Conservation (phyloP, 495 filamentous ascomycete genomes). For the Choiromyces venosus region DNA sequence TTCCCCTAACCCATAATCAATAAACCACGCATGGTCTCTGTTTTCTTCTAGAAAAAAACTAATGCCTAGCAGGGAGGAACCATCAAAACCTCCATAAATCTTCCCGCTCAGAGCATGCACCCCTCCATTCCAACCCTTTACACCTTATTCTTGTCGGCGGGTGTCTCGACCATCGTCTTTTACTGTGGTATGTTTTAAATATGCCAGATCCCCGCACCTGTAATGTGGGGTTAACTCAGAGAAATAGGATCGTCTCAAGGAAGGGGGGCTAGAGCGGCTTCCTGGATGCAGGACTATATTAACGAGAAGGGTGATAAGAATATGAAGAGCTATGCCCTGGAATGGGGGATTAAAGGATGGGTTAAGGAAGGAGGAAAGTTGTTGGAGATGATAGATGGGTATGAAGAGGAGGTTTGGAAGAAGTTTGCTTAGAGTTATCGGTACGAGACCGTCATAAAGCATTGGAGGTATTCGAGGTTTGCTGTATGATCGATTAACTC, state of each 20-base stretch:
- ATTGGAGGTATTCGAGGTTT: background rate
- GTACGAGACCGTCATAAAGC: background rate
- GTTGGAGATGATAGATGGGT: conserved; percentile 55
- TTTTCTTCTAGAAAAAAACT: conserved; percentile 1
- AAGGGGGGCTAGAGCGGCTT: conserved; percentile 57
- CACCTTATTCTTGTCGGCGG: conserved; percentile 49
- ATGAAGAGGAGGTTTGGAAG: conserved; percentile 52
- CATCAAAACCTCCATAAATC: conserved; percentile 62
- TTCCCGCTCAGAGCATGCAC: conserved; percentile 63
- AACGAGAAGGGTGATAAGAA: conserved; percentile 44
- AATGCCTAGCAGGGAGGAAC: conserved; percentile 55
- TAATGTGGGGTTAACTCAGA: background rate
- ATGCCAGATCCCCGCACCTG: background rate
- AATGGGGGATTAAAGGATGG: conserved; percentile 63
- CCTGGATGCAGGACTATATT: conserved; percentile 64
- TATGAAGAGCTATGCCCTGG: conserved; percentile 55
- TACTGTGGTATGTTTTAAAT: conserved; percentile 57
- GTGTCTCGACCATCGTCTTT: conserved; percentile 55
- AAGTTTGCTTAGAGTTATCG: conserved; percentile 7
- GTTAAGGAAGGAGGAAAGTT: conserved; percentile 53
- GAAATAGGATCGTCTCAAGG: conserved; percentile 57
- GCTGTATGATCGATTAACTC: background rate
- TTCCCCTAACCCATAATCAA: background rate
- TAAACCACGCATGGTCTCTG: background rate
- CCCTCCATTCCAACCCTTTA: conserved; percentile 56